Conservation (phyloP, 768 basidiomycete genomes). For the Leccinum subgranulosum region DNA sequence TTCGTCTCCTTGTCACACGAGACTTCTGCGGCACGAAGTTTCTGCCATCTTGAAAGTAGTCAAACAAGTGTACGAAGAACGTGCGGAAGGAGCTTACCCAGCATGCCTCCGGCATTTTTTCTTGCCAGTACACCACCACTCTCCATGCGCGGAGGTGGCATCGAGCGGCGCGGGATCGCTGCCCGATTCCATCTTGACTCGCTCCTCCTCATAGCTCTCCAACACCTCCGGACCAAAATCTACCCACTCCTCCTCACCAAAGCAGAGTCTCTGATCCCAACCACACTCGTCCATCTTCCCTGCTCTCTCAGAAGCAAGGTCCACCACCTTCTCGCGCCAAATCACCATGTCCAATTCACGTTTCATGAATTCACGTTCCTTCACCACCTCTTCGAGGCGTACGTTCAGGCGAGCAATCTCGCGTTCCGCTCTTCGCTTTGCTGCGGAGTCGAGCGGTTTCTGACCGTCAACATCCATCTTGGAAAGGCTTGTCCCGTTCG, state of each 20-base stretch:
- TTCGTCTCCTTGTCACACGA: conserved; percentile 73
- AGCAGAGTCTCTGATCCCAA: conserved; percentile 84
- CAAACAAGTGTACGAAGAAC: not conserved
- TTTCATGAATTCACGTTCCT: conserved; percentile 61
- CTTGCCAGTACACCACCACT: conserved; percentile 81
- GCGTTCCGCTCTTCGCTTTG: conserved; percentile 49
- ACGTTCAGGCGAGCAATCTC: conserved; percentile 53
- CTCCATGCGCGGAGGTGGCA: conserved; percentile 33
- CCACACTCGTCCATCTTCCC: conserved; percentile 72
- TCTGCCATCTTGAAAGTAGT: conserved; percentile 63
- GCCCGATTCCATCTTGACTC: conserved; percentile 30
- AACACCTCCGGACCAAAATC: conserved; percentile 65
- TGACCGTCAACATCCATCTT: conserved; percentile 19
- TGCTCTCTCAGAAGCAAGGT: conserved; percentile 65
- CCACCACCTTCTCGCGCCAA: conserved; percentile 68
- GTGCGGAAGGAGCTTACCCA: conserved; percentile 44
- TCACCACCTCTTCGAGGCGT: conserved; percentile 55
- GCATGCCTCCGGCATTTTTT: conserved; percentile 76
- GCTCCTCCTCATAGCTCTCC: conserved; percentile 63
- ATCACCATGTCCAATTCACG: conserved; percentile 64
- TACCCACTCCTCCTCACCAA: conserved; percentile 76
- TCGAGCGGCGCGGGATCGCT: conserved; percentile 42
- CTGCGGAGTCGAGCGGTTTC: conserved; percentile 28
- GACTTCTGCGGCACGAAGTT: conserved; percentile 67
- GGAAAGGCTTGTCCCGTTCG: conserved; percentile 22